Evolutionary conservation across 2,329 filamentous ascomycete genomes (phyloP).

Genomic region (Xylariaceae sp.): DNA sequence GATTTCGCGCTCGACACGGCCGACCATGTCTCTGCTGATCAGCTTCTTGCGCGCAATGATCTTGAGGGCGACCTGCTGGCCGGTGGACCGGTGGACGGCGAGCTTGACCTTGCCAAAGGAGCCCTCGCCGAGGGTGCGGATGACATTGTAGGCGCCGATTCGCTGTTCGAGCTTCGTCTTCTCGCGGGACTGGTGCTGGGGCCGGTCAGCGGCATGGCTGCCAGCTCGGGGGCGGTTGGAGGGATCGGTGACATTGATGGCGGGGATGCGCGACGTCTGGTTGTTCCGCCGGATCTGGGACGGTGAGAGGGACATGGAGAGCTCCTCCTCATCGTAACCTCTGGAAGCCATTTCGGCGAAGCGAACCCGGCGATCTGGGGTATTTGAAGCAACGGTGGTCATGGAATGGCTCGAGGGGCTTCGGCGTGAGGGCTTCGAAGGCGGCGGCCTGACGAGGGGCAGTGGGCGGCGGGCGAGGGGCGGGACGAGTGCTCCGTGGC

Average conservation of each 20-base stretch:
- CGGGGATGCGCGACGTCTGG: slow-evolving; percentile 35
- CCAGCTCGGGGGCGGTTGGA: slow-evolving; percentile 28
- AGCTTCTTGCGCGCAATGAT: slow-evolving; percentile 96
- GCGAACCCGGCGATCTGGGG: slow-evolving; percentile 9
- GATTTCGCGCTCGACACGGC: slow-evolving; percentile 94
- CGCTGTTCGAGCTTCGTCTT: slow-evolving; percentile 71
- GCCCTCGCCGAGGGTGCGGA: slow-evolving; percentile 89
- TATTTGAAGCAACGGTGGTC: not conserved
- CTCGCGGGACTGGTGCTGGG: slow-evolving; percentile 38
- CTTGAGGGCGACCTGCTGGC: slow-evolving; percentile 95
- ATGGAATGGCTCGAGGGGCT: not conserved
- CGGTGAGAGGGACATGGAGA: slow-evolving; percentile 71
- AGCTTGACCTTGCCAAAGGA: slow-evolving; percentile 99
- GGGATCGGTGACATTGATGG: slow-evolving; percentile 36
- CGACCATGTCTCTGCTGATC: slow-evolving; percentile 96
- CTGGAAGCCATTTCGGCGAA: slow-evolving; percentile 46
- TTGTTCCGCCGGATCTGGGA: slow-evolving; percentile 59
- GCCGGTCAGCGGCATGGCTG: slow-evolving; percentile 21
- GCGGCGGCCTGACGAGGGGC: too few species aligned
- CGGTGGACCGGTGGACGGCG: slow-evolving; percentile 85
- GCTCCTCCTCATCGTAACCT: slow-evolving; percentile 76
- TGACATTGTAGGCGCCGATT: slow-evolving; percentile 86
- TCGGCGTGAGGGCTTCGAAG: too few species aligned
- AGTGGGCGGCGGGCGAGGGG: too few species aligned
- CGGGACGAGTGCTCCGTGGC: too few species aligned